Evolutionary conservation across 2,329 filamentous ascomycete genomes (phyloP), one percentile per base, ranked within the genome.

Genomic region (Chalaropsis thielavioides): DNA sequence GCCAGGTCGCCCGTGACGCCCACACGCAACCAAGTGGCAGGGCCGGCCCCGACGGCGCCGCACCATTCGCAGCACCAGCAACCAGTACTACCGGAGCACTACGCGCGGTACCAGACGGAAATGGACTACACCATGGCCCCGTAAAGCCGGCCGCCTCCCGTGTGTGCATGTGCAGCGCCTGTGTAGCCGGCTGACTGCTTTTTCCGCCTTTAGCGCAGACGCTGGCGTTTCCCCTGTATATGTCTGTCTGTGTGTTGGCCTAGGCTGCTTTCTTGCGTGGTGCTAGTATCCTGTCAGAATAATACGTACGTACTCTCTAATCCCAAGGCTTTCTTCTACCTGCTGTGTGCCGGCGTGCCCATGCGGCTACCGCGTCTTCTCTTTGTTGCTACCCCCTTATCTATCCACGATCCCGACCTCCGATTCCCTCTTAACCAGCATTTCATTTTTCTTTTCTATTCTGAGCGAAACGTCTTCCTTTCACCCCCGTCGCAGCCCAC

Each of bases 1-100:
- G 79, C 80, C 24, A 77, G 83, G 64, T 85, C 83, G 70, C 84
- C 84, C 0, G 81, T 85, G 54, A 87, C 84, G 1, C 84, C 84
- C 11, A 83, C 83, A 19, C 83, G 65, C 31, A 67, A 67, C 44
- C 83, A 24, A 75, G 77, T 69, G 73, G 76, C 68, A 74, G 76
- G 69, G 11, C 17, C 46, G 46, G 46, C 19, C 3, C 76, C 69
- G 11, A 17, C 19, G 46, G 19, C 19, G 11, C 19, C 38, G n/a
- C 75, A 74, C 60, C 72, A 74, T 64, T 43, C 60, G 11, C 63
- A 66, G 61, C 65, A 66, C 63, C 65, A 68, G 63, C 68, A 67
- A 63, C 62, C 63, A 46, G 62, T 62, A 38, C 62, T 44, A 2
- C 51, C 65, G 35, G 65, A 67, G 51, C 65, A 64, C 11, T 67